A percentile compares a stretch with the other conserved stretches of the same genome.
Evolutionary conservation across 208 protist genomes (phyloP).

Genomic region (Leptomonas seymouri): DNA sequence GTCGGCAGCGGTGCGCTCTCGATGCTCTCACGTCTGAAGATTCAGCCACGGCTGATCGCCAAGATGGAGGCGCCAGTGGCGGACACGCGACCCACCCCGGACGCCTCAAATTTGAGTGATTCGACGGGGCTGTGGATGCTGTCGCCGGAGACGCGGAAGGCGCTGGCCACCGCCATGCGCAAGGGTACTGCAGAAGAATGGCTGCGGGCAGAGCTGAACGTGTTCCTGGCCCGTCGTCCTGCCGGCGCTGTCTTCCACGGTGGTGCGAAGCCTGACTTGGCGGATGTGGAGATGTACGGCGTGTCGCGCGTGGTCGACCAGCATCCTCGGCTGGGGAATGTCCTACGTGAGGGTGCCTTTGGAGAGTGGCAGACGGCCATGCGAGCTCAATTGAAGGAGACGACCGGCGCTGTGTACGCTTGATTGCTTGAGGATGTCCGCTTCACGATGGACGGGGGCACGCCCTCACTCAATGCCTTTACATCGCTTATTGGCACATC

Average conservation of each 20-base stretch:
- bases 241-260: conserved; percentile 63
- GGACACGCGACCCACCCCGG: neutral
- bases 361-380: conserved; percentile 70
- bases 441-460: too few relatives aligned
- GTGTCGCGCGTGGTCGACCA: conserved; percentile 61
- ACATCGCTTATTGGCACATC: too few relatives aligned
- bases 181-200: conserved; percentile 36
- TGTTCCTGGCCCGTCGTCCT: conserved; percentile 41
- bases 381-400: conserved; percentile 38
- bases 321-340: conserved; percentile 50
- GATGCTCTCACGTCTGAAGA: conserved; percentile 59
- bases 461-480: neutral
- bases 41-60: conserved; percentile 40
- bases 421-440: too few relatives aligned
- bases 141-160: conserved; percentile 4
- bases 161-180: conserved; percentile 16
- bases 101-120: neutral
- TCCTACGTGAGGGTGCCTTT: conserved; percentile 50
- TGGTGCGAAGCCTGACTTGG: conserved; percentile 64
- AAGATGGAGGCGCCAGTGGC: conserved; percentile 23
- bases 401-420: conserved; percentile 28
- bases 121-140: conserved; percentile 30
- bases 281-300: conserved; percentile 83
- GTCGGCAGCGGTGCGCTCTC: conserved; percentile 57
- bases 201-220: conserved; percentile 50